These are phyloP conservation scores for Sarocladium strictum DNA, from an alignment of 2,329 filamentous ascomycete genomes.

Conservation along the genomic window DNA sequence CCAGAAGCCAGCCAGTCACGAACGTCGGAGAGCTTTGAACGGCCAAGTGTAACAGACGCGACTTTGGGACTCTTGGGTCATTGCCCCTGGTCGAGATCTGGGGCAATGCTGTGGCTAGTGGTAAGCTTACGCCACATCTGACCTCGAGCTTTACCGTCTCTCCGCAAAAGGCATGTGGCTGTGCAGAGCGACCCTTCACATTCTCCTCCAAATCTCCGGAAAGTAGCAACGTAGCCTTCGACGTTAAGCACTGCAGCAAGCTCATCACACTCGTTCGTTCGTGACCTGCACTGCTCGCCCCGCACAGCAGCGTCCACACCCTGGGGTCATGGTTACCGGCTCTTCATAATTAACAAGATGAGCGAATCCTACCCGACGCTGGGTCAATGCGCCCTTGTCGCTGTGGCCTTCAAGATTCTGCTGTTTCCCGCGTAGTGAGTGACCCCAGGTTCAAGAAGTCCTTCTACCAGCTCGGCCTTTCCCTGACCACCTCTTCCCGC, in stretches of 20 bases:
- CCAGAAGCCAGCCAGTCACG: neutral
- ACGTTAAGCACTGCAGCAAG: neutral
- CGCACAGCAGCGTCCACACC: neutral
- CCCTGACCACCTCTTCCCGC: slow-evolving; percentile 1
- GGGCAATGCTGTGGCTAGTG: slow-evolving; percentile 5
- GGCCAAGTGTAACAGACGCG: neutral
- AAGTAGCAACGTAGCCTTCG: neutral
- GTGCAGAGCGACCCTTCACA: neutral
- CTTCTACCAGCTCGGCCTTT: neutral
- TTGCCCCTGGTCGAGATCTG: neutral
- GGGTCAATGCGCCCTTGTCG: slow-evolving; percentile 78
- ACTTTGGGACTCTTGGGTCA: neutral
- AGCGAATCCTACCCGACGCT: slow-evolving; percentile 80
- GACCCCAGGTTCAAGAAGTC: neutral
- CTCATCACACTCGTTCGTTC: neutral
- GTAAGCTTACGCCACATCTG: slow-evolving; percentile 3
- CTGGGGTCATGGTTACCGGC: neutral
- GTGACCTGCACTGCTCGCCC: neutral
- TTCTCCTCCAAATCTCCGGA: neutral
- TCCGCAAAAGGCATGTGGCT: neutral
- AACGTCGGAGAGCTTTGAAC: neutral
- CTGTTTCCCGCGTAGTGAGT: slow-evolving; percentile 92
- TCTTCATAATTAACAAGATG: slow-evolving; percentile 44
- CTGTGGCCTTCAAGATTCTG: slow-evolving; percentile 83
- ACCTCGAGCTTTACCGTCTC: neutral